Evolutionary conservation across 208 protist genomes (phyloP), one percentile per base, ranked within the genome.

Genomic region (Trypanosoma vivax): DNA sequence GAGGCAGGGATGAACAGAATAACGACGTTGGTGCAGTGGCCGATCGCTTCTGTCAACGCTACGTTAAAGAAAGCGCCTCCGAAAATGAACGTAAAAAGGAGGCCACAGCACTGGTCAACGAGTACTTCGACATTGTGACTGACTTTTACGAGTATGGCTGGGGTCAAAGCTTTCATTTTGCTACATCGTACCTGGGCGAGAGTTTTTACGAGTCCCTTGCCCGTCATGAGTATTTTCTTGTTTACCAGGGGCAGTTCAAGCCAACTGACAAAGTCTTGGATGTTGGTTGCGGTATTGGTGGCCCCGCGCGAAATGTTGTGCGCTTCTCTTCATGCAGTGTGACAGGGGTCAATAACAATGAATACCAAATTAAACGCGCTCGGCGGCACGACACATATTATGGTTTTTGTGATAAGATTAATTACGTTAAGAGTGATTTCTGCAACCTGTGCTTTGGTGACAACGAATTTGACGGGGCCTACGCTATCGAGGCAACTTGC

Each of bases 111-210:
- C 75, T 94, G 74, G 92, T 97, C 42, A 97, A 98, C 65, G 75
- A 88, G 60, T 98, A 97, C 82, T 98, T 97, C 74, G 93, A 98
- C 73, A 65, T 98, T n/a, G 95, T 95, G 41, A 97, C 95, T 30
- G 90, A 97, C 73, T 97, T 98, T 61, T 98, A 98, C 76, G 92
- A 97, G 76, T 98, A 90, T 48, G 96, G 96, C 56, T 98, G 95
- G 95, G 94, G 96, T 46, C 84, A 97, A 62, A 88, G 85, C 65
- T 98, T 98, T 75, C 95, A 98, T 70, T 98, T 98, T 64, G 90
- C 92, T 33, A 70, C 84, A 7, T 76, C 70, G 33, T 88, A 80
- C 65, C 28, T 33, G 2, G 74, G 70, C 23, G 97, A 98, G 73
- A 79, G 67, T 28, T 96, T 97, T 60, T 82, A 76, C 50, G 88